Percentiles rank a stretch among this genome's conserved stretches.
phyloP scores from a whole-genome alignment of 306 rosid species.

The Acacia crassicarpa region DNA sequence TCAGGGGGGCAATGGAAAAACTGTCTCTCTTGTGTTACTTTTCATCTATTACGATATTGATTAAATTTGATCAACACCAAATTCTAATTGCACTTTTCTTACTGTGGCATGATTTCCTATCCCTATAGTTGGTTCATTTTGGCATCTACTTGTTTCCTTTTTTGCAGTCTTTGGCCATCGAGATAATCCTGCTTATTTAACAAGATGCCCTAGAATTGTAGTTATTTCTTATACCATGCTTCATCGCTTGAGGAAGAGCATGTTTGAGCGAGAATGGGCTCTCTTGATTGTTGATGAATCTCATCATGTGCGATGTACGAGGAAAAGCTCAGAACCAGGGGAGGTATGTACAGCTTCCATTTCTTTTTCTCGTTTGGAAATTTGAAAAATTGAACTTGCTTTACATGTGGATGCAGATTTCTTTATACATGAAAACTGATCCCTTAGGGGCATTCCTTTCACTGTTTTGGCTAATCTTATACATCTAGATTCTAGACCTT shows the following conservation, averaged over 20 bases:
- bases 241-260: slow-evolving; percentile 76
- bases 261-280: slow-evolving; percentile 84
- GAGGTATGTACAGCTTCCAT: slow-evolving; percentile 55
- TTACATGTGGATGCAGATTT: not conserved
- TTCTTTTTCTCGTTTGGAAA: slow-evolving; percentile 24
- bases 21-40: not conserved
- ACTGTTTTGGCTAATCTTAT: not conserved
- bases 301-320: slow-evolving; percentile 86
- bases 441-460: not conserved
- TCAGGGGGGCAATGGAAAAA: not conserved
- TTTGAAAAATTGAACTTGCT: slow-evolving; percentile 16
- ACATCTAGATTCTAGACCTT: not conserved
- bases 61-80: not conserved
- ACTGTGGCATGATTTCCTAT: slow-evolving; percentile 12
- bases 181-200: slow-evolving; percentile 74
- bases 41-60: slow-evolving; percentile 11
- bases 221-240: slow-evolving; percentile 96
- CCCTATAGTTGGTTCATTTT: slow-evolving; percentile 18
- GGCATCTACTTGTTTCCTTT: slow-evolving; percentile 25
- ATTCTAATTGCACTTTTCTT: not conserved
- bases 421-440: slow-evolving; percentile 10
- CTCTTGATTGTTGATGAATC: slow-evolving; percentile 89
- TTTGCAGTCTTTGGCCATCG: slow-evolving; percentile 85
- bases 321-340: slow-evolving; percentile 75
- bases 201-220: slow-evolving; percentile 75